phyloP scores from a whole-genome alignment of 768 basidiomycete species.

The Melanogaster broomeanus region DNA sequence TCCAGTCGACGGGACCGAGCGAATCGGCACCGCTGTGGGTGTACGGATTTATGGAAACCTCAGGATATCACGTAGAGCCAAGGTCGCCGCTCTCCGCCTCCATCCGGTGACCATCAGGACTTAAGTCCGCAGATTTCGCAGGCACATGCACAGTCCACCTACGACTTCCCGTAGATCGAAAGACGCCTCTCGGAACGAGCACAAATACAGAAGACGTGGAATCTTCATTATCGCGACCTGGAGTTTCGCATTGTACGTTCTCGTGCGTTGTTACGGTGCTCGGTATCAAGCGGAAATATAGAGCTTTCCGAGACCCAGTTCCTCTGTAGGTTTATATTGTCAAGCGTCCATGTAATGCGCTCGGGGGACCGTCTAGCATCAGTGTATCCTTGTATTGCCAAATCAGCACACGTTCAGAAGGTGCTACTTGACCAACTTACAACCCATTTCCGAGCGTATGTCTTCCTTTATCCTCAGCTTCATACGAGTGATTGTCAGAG shows the following conservation, averaged over 20 bases:
- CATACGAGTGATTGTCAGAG: constrained; percentile 39
- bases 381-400: constrained; percentile 18
- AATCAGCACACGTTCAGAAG: constrained; percentile 7
- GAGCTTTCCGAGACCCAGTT: constrained; percentile 34
- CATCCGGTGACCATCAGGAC: constrained; percentile 3
- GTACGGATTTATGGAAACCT: constrained; percentile 2
- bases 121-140: constrained; percentile 10
- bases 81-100: not conserved
- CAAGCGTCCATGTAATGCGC: constrained; percentile 32
- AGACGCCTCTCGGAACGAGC: constrained; percentile 4
- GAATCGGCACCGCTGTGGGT: not conserved
- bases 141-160: not conserved
- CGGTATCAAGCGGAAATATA: constrained; percentile 22
- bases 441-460: constrained; percentile 36
- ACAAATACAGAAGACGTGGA: constrained; percentile 1
- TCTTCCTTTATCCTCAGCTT: constrained; percentile 36
- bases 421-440: constrained; percentile 23
- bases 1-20: not conserved
- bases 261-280: constrained; percentile 1
- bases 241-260: not conserved
- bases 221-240: not conserved
- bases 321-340: constrained; percentile 16
- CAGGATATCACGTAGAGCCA: not conserved
- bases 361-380: constrained; percentile 19
- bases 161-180: constrained; percentile 1